Conservation (phyloP, 495 filamentous ascomycete genomes). For the Lasiosphaeris hirsuta region DNA sequence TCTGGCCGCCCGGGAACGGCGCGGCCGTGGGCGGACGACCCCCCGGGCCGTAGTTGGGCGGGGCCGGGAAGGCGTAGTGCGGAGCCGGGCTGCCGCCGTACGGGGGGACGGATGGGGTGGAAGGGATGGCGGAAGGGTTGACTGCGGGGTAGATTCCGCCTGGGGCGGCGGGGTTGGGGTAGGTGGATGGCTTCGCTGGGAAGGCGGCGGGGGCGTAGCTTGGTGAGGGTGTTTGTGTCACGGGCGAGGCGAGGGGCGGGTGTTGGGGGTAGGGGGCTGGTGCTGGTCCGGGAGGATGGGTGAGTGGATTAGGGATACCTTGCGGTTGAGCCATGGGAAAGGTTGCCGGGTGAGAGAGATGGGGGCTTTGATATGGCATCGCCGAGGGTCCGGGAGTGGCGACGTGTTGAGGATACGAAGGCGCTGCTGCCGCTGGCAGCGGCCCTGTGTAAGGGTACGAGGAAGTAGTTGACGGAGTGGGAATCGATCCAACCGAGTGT, state of each 20-base stretch:
- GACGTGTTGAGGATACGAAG: neutral
- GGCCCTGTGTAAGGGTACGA: neutral
- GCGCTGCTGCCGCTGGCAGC: neutral
- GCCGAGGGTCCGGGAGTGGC: neutral
- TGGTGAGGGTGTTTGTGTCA: neutral
- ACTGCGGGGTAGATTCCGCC: neutral
- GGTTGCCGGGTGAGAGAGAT: neutral
- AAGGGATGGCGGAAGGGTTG: slow-evolving; percentile 10
- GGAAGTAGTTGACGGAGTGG: neutral
- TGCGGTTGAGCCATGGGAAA: neutral
- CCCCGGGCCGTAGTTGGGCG: neutral
- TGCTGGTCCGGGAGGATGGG: neutral
- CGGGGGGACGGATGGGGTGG: slow-evolving; percentile 1
- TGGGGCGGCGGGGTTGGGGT: neutral
- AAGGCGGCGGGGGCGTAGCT: slow-evolving; percentile 17
- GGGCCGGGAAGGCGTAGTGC: neutral
- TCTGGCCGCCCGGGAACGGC: slow-evolving; percentile 8
- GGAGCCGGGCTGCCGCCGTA: neutral
- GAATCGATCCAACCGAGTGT: neutral
- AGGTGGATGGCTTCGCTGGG: slow-evolving; percentile 7
- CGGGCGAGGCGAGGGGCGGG: neutral
- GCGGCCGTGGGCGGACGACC: neutral
- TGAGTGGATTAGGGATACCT: neutral
- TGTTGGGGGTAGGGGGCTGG: neutral
- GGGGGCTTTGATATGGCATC: neutral